Base-by-base conservation (phyloP, 1,284 basidiomycete genomes). In the Malassezia obtusa region DNA sequence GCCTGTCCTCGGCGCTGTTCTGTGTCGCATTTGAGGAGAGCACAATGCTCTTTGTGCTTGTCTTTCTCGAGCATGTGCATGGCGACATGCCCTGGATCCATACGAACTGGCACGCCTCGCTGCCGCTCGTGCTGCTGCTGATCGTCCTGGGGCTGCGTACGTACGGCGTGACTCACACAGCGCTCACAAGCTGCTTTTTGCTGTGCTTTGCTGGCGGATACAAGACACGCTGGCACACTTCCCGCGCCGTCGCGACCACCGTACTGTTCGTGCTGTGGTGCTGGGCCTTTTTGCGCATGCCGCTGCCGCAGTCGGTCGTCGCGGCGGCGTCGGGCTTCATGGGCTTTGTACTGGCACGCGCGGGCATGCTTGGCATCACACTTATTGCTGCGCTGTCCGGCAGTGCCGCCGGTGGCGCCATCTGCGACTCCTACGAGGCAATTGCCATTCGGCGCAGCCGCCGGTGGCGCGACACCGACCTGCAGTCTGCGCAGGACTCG, bases 331-430 rank as follows among this genome's bases (percentile, higher is more conserved):
- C 21, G 9, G 57, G 61, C 32, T 51, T 58, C 22, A 40, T 61
- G 17, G 63, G 64, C 28, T 58, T 59, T 3, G 52, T 67, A 9
- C 57, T 68, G 17, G 61, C 65, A 15, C 52, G 76, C 6, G 74
- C 76, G 1, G 76, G 75, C 37, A 71, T 76, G 8, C 68, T 76
- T 2, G 76, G 76, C 8, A 71, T 76, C 14, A 59, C 68, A 4
- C 63, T 77, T n/a, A 77, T 77, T 45, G 76, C 70, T 1, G 52
- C 71, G 0, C 60, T 77, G 0, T 77, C 76, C 0, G 76, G 76
- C 4, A 75, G 71, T 8, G 75, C 71, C 32, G 75, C 76, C 0
- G 65, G 75, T 22, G 75, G 74, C 41, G 73, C 75, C 0, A 76
- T 76, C 0, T 75, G 72, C 72, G 73, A 77, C 43, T 75, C 75